Percentiles rank a stretch among this genome's conserved stretches.
Evolutionary conservation across 371 early-diverging fungal genomes (phyloP).

Genomic region (Mucor mucedo): DNA sequence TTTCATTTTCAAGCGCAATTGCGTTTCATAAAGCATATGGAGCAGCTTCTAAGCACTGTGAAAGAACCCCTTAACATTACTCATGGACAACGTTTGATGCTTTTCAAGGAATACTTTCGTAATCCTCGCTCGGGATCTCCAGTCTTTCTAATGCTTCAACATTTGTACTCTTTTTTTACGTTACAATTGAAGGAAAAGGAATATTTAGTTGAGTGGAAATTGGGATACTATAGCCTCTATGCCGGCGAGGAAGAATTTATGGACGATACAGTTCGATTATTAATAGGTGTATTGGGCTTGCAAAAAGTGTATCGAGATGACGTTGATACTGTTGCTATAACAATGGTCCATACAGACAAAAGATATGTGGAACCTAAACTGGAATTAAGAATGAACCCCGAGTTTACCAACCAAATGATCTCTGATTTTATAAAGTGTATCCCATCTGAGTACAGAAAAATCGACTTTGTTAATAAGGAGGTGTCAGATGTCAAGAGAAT

Average conservation of each 20-base stretch:
- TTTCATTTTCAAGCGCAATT: too few species aligned
- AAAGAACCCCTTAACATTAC: too few species aligned
- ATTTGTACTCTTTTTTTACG: too few species aligned
- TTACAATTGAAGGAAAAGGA: too few species aligned
- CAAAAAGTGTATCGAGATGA: slow-evolving; percentile 24
- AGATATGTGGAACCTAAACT: slow-evolving; percentile 13
- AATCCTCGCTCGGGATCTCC: too few species aligned
- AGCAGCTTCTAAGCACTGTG: too few species aligned
- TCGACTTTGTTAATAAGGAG: not conserved
- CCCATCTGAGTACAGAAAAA: not conserved
- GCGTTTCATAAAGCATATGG: too few species aligned
- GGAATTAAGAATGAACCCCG: slow-evolving; percentile 34
- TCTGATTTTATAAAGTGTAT: slow-evolving; percentile 5
- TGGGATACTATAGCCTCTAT: too few species aligned
- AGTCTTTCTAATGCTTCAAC: too few species aligned
- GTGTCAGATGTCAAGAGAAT: not conserved
- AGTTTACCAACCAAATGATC: not conserved
- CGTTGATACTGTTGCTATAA: slow-evolving; percentile 4
- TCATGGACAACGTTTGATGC: too few species aligned
- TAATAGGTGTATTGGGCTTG: slow-evolving; percentile 30
- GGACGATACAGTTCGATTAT: slow-evolving; percentile 26
- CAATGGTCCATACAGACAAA: not conserved
- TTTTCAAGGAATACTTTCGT: too few species aligned
- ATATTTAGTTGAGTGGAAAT: too few species aligned
- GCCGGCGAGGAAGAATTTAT: slow-evolving; percentile 20